Percentiles rank a stretch among this genome's conserved stretches.
phyloP scores from a whole-genome alignment of 441 rosid species.

The Aleurites moluccanus region DNA sequence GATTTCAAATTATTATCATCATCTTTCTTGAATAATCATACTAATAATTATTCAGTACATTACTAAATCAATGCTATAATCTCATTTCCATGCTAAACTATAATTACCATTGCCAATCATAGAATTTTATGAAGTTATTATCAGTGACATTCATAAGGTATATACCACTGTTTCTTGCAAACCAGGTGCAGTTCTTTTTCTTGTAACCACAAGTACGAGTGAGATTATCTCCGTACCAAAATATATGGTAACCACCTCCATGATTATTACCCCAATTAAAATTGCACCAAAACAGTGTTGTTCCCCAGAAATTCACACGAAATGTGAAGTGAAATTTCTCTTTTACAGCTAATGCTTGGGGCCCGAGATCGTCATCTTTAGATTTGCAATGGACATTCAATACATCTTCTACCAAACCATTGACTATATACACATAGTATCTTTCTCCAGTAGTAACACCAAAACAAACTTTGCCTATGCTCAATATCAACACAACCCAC shows the following conservation, averaged over 20 bases:
- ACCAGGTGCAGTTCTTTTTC: background rate
- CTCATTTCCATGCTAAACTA: background rate
- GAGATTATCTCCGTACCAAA: background rate
- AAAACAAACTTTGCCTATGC: background rate
- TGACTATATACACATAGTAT: background rate
- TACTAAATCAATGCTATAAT: background rate
- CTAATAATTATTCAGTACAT: background rate
- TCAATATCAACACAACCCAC: background rate
- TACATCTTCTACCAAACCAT: background rate
- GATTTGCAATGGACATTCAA: conserved; percentile 11
- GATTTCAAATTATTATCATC: no score
- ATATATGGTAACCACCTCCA: conserved; percentile 5
- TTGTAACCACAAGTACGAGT: background rate
- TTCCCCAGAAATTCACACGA: conserved; percentile 4
- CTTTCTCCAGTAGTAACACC: background rate
- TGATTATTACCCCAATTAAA: conserved; percentile 11
- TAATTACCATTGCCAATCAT: background rate
- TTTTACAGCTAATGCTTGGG: background rate
- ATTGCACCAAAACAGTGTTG: conserved; percentile 18
- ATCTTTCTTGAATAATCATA: background rate
- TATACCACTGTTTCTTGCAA: conserved; percentile 8
- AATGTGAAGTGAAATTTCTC: background rate
- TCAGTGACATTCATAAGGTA: background rate
- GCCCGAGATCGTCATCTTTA: conserved; percentile 8
- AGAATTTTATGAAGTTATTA: background rate